Evolutionary conservation across 305 asterid species (phyloP), one percentile per base, ranked within the genome.

Genomic region (Fraxinus greggii): DNA sequence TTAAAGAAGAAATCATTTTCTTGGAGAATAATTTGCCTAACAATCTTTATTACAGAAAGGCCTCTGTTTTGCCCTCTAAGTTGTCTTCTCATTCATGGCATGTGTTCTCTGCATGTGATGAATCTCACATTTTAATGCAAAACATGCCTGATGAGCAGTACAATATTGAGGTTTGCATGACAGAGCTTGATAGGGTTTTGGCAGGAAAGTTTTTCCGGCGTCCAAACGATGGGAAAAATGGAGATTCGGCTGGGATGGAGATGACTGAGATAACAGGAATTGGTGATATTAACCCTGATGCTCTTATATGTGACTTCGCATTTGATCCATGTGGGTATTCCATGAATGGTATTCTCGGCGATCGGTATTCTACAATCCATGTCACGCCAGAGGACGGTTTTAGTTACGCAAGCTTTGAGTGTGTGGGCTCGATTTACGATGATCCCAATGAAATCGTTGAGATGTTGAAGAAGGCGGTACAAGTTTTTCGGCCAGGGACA

Each of bases 301-400:
- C 93, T 7, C 42, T 86, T n/a, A 84, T 92, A 4, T 92, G 94
- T 21, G 97, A 92, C 38, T 92, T 85, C 13, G 93, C 90, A 6
- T 92, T 92, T 21, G 93, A 92, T 61, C 97, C 97, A 0, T 92
- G 97, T 77, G 97, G 97, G 0, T 92, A 92, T 81, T 92, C 97
- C 1, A 92, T 92, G 97, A 92, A 92, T 33, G 91, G 93, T 0
- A 78, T 92, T 32, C 93, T 88, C 7, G 85, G 83, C 2, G 87
- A 85, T 42, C 90, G 91, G 15, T 92, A 90, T 35, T 86, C 88
- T 0, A 86, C 89, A 1, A 79, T 88, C 8, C 91, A 85, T 65
- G 87, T 88, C 23, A 88, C 91, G 0, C 88, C 88, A 0, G 89
- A 89, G 63, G 91, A 89, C 9, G 91, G 86, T 4, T 89, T 87